Percentiles rank a stretch among this genome's conserved stretches.
These are phyloP conservation scores for Leccinum longicurvipes DNA, from an alignment of 768 basidiomycete species.

Conservation along the genomic window DNA sequence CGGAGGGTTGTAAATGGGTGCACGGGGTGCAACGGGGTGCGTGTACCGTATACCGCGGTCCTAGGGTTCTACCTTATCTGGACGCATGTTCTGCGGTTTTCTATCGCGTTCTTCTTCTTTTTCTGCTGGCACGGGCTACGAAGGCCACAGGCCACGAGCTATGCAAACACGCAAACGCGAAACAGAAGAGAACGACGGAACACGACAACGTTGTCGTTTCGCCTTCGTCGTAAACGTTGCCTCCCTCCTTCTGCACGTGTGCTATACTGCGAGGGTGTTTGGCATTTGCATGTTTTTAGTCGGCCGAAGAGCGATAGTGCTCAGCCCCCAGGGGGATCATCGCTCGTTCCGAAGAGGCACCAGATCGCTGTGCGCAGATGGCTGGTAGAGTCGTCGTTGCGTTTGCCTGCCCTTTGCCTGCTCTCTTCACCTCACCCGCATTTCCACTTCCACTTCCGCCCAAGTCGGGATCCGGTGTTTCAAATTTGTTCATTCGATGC, in stretches of 20 bases:
- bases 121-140: background rate
- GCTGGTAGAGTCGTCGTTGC: background rate
- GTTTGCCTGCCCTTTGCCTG: background rate
- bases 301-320: background rate
- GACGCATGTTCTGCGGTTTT: background rate
- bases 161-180: background rate
- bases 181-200: background rate
- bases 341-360: background rate
- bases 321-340: background rate
- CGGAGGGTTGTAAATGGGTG: background rate
- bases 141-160: background rate
- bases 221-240: background rate
- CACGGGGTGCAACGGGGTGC: background rate
- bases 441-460: background rate
- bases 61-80: slow-evolving; percentile 5
- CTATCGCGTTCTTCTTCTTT: slow-evolving; percentile 4
- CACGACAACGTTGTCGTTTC: background rate
- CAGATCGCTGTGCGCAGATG: background rate
- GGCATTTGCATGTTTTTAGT: background rate
- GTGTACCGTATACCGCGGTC: background rate
- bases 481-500: background rate
- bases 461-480: slow-evolving; percentile 4
- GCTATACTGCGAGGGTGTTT: background rate
- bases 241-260: background rate
- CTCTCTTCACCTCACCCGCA: background rate